Evolutionary conservation across 352 stramenopile species (phyloP), one percentile per base, ranked within the genome.

Genomic region (Globisporangium rhizosaccharum): DNA sequence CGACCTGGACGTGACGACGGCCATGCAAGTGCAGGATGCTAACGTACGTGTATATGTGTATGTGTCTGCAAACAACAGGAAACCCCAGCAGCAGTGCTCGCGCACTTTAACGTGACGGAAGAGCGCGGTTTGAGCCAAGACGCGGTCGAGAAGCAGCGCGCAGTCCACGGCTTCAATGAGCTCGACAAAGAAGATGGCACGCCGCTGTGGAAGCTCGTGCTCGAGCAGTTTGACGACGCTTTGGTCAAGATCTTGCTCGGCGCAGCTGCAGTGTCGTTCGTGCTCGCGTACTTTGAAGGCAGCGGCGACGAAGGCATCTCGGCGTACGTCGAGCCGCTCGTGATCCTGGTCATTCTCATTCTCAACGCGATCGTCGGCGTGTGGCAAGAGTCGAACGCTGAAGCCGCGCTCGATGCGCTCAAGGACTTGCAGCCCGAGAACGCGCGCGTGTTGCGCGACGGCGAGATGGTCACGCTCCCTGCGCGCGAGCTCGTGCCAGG

Each of bases 221-320:
- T 99, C 33, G 96, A 99, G 76, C 97, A 99, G 78, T 99, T 99
- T 78, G 91, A 99, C 72, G 97, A 99, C 74, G 89, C 93, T 45
- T 78, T 99, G 3, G 96, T 99, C 47, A 95, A 98, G 82, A 99
- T 99, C 70, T 75, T 99, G 48, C 78, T 99, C 18, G 89, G 86
- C 10, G 97, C 98, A 1, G 97, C 97, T 0, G 76, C 97, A 5
- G 76, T 99, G 44, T 98, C 90, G 42, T 97, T 93, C 56, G 71
- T 93, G 18, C 91, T 99, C 47, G 96, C 95, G 18, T 82, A 93
- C 65, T 81, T 97, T 83, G 85, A 97, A 82, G 91, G 77, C 73
- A 68, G 88, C 20, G 71, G 71, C 45, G 85, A 86, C n/a, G 87
- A 94, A 62, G 84, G 89, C 59, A 81, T 96, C 60, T 76, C 77